These are phyloP conservation scores for Atalantia buxifolia DNA, from an alignment of 345 rosid species.

Conservation along the genomic window DNA sequence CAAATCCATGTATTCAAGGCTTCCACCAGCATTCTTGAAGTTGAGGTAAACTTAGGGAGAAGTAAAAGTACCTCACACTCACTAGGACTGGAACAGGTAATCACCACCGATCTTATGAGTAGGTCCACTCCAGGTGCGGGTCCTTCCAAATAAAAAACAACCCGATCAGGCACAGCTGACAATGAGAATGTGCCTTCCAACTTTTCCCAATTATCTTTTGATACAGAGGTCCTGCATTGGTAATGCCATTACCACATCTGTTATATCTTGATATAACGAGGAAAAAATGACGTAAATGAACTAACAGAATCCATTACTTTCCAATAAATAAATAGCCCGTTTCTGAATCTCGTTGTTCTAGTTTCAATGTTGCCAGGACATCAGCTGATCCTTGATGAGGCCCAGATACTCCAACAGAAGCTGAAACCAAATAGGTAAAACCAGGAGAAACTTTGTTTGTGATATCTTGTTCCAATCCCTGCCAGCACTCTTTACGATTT, in stretches of 20 bases:
- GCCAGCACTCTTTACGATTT: slow-evolving; percentile 86
- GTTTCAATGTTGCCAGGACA: slow-evolving; percentile 78
- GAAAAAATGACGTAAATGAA: slow-evolving; percentile 2
- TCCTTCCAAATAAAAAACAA: slow-evolving; percentile 86
- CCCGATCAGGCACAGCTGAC: slow-evolving; percentile 57
- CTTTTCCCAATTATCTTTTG: slow-evolving; percentile 64
- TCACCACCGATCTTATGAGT: slow-evolving; percentile 62
- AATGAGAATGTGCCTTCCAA: slow-evolving; percentile 76
- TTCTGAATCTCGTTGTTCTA: slow-evolving; percentile 47
- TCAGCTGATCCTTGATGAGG: slow-evolving; percentile 49
- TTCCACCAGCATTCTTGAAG: neutral
- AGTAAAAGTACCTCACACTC: slow-evolving; percentile 38
- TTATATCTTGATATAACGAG: neutral
- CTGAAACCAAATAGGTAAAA: slow-evolving; percentile 57
- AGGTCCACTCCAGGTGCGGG: slow-evolving; percentile 83
- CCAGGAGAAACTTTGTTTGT: slow-evolving; percentile 59
- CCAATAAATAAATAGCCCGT: slow-evolving; percentile 56
- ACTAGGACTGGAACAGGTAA: slow-evolving; percentile 43
- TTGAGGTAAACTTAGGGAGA: neutral
- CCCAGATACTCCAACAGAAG: slow-evolving; percentile 70
- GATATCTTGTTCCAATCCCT: slow-evolving; percentile 91
- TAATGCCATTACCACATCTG: neutral
- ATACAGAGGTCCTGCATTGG: slow-evolving; percentile 54
- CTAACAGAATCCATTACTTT: slow-evolving; percentile 55
- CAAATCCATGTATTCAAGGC: neutral